phyloP scores from a whole-genome alignment of 208 protist species.

The Leishmania gerbilli region DNA sequence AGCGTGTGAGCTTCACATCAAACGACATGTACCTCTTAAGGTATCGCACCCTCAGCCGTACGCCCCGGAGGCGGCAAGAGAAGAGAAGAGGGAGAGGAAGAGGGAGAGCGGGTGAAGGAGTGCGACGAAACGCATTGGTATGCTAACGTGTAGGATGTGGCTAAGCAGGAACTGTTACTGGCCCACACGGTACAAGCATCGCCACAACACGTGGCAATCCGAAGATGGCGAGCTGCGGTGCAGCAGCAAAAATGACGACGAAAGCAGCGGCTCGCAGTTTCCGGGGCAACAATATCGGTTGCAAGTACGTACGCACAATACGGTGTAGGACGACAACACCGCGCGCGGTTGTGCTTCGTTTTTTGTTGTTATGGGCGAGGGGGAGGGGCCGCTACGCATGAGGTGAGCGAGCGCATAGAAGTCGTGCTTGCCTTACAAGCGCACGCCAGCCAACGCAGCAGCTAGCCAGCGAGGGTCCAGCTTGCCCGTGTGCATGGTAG shows the following conservation, averaged over 20 bases:
- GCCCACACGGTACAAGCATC: neutral
- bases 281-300: neutral
- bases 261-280: neutral
- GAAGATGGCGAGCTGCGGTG: neutral
- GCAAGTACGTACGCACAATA: neutral
- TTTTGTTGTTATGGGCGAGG: neutral
- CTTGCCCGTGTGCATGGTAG: neutral
- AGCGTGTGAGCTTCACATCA: neutral
- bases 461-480: neutral
- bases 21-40: neutral
- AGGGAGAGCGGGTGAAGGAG: neutral
- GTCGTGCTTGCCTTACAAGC: neutral
- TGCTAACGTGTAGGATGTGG: neutral
- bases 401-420: neutral
- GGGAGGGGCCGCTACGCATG: neutral
- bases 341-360: neutral
- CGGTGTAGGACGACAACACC: neutral
- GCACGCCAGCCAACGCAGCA: neutral
- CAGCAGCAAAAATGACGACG: neutral
- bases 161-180: neutral
- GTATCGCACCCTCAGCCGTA: neutral
- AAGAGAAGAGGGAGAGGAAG: neutral
- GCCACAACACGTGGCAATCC: neutral
- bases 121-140: neutral
- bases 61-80: neutral